These are phyloP conservation scores for Nectriaceae sp. DNA, from an alignment of 2,329 filamentous ascomycete genomes.

Conservation along the genomic window DNA sequence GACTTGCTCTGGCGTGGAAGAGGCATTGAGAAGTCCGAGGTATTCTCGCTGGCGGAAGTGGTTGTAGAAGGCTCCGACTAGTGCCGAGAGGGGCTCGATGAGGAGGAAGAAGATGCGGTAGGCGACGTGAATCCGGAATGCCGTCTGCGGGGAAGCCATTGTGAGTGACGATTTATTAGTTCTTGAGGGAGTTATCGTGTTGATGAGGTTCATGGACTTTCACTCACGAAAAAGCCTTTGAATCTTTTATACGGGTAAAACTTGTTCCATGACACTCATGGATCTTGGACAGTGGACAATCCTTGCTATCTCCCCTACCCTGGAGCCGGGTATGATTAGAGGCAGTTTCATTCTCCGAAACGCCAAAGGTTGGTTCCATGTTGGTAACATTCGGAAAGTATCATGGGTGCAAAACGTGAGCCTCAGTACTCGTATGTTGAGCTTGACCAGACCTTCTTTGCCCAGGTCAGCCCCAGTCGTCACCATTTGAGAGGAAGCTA, in stretches of 20 bases:
- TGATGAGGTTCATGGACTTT: not conserved
- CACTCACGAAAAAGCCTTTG: not conserved
- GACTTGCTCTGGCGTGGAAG: constrained; percentile 45
- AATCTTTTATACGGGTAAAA: constrained; percentile 23
- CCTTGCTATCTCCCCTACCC: not conserved
- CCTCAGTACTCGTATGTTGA: no score
- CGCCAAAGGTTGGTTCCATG: no score
- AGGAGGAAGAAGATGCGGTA: constrained; percentile 77
- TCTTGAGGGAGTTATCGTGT: not conserved
- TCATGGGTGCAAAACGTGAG: not conserved
- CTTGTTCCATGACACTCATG: constrained; percentile 22
- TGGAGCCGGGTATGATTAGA: not conserved
- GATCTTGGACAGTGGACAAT: not conserved
- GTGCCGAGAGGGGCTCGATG: constrained; percentile 62
- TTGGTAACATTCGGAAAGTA: no score
- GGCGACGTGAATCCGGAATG: constrained; percentile 54
- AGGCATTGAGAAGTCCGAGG: constrained; percentile 62
- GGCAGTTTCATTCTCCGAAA: not conserved
- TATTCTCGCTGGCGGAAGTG: constrained; percentile 57
- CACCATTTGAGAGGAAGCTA: no score
- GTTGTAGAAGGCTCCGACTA: constrained; percentile 54
- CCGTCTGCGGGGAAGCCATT: constrained; percentile 31
- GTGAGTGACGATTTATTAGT: not conserved
- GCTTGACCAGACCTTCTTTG: no score
- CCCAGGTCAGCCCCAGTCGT: no score